Percentiles rank a stretch among this genome's conserved stretches.
Conservation (phyloP, 129 eudicot genomes). For the Flaveria robusta region DNA sequence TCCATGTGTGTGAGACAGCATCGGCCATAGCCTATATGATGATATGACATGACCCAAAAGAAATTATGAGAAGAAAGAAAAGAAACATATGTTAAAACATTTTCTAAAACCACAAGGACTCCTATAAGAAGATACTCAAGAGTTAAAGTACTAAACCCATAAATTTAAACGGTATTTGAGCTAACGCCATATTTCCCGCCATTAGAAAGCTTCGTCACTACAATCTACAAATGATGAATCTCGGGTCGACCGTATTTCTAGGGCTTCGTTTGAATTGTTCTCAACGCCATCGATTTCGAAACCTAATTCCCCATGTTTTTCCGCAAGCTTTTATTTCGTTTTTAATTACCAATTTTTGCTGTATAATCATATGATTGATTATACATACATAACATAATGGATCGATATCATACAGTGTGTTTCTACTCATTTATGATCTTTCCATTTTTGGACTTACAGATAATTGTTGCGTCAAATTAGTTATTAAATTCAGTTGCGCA, state of each 20-base stretch:
- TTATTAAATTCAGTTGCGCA: conserved; percentile 30
- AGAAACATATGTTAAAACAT: too few relatives aligned
- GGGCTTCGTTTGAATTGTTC: conserved; percentile 32
- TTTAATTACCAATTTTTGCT: neutral
- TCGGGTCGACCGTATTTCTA: conserved; percentile 19
- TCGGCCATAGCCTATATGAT: too few relatives aligned
- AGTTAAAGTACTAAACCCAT: neutral
- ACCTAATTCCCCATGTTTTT: conserved; percentile 11
- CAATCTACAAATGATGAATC: conserved; percentile 13
- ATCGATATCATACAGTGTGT: conserved; percentile 18
- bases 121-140: neutral
- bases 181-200: conserved; percentile 31
- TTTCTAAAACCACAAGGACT: too few relatives aligned
- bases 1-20: too few relatives aligned
- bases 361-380: conserved; percentile 6
- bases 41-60: too few relatives aligned
- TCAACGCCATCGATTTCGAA: conserved; percentile 6
- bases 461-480: conserved; percentile 18
- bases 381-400: conserved; percentile 11
- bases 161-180: neutral
- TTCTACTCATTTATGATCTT: conserved; percentile 1
- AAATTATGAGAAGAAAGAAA: too few relatives aligned
- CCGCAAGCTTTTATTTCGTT: neutral
- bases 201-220: conserved; percentile 1
- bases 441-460: conserved; percentile 30